These are phyloP conservation scores for Otatea glauca DNA, from an alignment of 176 grass and related monocot species.

Conservation along the genomic window DNA sequence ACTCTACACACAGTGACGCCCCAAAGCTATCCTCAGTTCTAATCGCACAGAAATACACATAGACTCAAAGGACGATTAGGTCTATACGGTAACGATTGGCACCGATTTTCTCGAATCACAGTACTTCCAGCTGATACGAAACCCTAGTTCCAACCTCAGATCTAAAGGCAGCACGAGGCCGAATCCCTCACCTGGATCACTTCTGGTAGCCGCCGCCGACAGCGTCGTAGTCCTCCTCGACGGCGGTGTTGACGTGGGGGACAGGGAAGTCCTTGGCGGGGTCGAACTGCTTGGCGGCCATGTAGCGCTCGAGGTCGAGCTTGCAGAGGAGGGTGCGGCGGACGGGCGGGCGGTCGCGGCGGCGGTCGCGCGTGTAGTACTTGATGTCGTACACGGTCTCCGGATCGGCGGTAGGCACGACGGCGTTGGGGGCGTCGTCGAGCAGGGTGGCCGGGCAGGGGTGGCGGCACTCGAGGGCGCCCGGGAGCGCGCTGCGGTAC, in stretches of 20 bases:
- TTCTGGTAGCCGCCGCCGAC: slow-evolving; percentile 81
- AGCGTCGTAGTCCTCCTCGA: slow-evolving; percentile 77
- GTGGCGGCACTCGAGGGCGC: slow-evolving; percentile 65
- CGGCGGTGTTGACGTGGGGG: slow-evolving; percentile 58
- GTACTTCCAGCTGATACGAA: neutral
- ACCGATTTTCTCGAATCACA: neutral
- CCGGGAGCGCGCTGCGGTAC: slow-evolving; percentile 66
- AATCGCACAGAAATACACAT: neutral
- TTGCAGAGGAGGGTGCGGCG: slow-evolving; percentile 81
- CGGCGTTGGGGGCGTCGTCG: slow-evolving; percentile 34
- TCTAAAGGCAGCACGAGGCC: slow-evolving; percentile 28
- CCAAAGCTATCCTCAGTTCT: neutral
- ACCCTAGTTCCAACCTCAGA: slow-evolving; percentile 43
- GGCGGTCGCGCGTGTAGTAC: slow-evolving; percentile 80
- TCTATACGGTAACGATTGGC: neutral
- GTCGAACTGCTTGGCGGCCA: slow-evolving; percentile 88
- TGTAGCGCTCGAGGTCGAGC: slow-evolving; percentile 74
- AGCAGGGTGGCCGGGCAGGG: slow-evolving; percentile 70
- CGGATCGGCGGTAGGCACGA: slow-evolving; percentile 75
- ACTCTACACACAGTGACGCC: neutral
- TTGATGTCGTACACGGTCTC: slow-evolving; percentile 94
- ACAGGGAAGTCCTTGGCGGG: slow-evolving; percentile 65
- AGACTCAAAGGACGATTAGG: neutral
- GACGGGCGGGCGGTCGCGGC: slow-evolving; percentile 74
- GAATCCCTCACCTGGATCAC: slow-evolving; percentile 50